phyloP scores from a whole-genome alignment of 371 early-diverging fungal genomes.

The Lichtheimia corymbifera region DNA sequence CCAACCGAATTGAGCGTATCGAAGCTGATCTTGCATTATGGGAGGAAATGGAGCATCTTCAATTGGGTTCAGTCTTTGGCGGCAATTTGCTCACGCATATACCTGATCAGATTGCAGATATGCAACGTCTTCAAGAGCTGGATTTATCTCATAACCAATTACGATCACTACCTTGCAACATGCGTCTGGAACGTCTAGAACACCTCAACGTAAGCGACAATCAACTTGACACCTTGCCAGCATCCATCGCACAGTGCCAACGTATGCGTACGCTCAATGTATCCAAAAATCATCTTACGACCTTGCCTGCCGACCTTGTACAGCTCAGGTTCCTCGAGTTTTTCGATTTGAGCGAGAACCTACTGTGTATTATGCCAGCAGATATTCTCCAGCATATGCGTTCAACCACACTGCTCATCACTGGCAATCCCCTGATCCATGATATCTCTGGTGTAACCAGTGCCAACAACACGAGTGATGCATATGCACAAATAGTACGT shows the following conservation, averaged over 20 bases:
- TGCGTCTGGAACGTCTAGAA: conserved; percentile 27
- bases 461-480: conserved; percentile 32
- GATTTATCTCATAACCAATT: conserved; percentile 61
- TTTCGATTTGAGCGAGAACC: conserved; percentile 64
- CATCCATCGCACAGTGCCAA: conserved; percentile 49
- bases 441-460: conserved; percentile 17
- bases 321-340: conserved; percentile 51
- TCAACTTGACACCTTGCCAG: conserved; percentile 60
- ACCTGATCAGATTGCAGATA: conserved; percentile 49
- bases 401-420: conserved; percentile 51
- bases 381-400: conserved; percentile 61
- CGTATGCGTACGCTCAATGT: conserved; percentile 50
- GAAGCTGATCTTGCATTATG: conserved; percentile 43
- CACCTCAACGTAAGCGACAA: conserved; percentile 55
- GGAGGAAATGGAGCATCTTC: conserved; percentile 53
- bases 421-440: conserved; percentile 64
- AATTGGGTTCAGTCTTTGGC: conserved; percentile 62
- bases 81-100: conserved; percentile 52
- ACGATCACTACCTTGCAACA: conserved; percentile 42
- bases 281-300: conserved; percentile 60
- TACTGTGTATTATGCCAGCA: conserved; percentile 62
- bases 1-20: conserved; percentile 51
- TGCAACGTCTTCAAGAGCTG: conserved; percentile 50
- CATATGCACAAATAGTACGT: conserved; percentile 48
- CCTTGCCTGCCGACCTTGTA: conserved; percentile 60